These are phyloP conservation scores for Sugiyamaella smithiae DNA, from an alignment of 805 yeast species.

Conservation along the genomic window DNA sequence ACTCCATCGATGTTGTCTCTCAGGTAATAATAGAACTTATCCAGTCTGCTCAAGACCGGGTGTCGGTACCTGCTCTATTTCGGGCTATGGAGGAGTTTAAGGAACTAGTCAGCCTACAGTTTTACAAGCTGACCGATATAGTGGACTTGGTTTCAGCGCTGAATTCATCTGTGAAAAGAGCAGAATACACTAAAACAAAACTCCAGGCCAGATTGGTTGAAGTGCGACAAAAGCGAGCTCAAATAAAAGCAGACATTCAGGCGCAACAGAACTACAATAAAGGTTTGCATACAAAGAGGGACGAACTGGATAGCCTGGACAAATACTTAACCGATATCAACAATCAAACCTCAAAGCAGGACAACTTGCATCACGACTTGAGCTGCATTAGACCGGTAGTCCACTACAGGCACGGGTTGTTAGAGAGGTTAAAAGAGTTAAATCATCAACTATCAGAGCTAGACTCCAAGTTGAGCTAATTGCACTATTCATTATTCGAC, in stretches of 20 bases:
- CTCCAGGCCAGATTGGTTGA: slow-evolving; percentile 15
- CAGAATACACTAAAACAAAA: slow-evolving; percentile 11
- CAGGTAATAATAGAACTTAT: slow-evolving; percentile 15
- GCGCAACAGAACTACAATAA: not conserved
- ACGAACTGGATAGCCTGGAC: not conserved
- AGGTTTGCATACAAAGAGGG: not conserved
- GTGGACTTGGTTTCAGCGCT: slow-evolving; percentile 20
- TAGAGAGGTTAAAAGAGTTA: not conserved
- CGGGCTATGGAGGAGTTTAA: slow-evolving; percentile 12
- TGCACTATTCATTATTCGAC: not conserved
- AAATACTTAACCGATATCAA: not conserved
- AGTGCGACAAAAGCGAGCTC: slow-evolving; percentile 14
- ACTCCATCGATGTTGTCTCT: slow-evolving; percentile 21
- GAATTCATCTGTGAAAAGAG: slow-evolving; percentile 9
- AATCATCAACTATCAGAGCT: not conserved
- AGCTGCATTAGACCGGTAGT: not conserved
- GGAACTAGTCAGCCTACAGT: slow-evolving; percentile 11
- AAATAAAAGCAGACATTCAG: slow-evolving; percentile 14
- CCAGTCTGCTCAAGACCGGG: slow-evolving; percentile 7
- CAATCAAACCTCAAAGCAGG: not conserved
- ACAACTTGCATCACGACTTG: not conserved
- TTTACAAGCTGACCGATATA: slow-evolving; percentile 15
- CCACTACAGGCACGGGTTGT: not conserved
- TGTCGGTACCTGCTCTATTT: slow-evolving; percentile 5
- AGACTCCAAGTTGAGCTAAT: not conserved